Percentiles rank a stretch among this genome's conserved stretches.
Conservation (phyloP, 208 protist species). For the Trypanosoma scelopori region DNA sequence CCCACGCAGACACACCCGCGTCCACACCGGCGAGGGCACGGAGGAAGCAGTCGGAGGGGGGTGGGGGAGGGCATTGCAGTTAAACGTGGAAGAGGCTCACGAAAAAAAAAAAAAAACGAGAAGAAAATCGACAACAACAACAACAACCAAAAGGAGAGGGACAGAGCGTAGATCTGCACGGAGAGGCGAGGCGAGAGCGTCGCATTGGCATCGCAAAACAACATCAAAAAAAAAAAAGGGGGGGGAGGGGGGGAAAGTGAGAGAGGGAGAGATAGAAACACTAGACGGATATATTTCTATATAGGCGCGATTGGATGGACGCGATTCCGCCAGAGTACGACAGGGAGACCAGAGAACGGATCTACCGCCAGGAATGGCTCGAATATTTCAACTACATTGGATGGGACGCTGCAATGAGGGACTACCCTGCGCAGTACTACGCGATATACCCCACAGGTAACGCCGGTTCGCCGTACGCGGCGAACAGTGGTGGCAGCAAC, state of each 20-base stretch:
- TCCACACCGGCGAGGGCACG: too few relatives aligned
- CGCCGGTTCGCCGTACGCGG: neutral
- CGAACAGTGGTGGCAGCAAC: neutral
- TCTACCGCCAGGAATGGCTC: slow-evolving; percentile 88
- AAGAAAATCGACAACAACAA: too few relatives aligned
- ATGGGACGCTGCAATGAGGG: slow-evolving; percentile 43
- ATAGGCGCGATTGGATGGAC: slow-evolving; percentile 40
- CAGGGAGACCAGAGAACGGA: slow-evolving; percentile 51
- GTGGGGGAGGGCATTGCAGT: too few relatives aligned
- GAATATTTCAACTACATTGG: slow-evolving; percentile 88
- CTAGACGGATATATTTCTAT: neutral
- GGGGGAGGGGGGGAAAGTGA: neutral
- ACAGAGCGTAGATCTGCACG: too few relatives aligned
- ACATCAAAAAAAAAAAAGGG: neutral
- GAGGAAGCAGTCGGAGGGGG: too few relatives aligned
- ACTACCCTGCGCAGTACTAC: slow-evolving; percentile 64
- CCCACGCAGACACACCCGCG: too few relatives aligned
- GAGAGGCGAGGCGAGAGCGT: too few relatives aligned
- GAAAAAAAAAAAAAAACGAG: too few relatives aligned
- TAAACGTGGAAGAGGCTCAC: too few relatives aligned
- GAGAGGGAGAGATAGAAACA: too few relatives aligned
- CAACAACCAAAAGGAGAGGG: too few relatives aligned
- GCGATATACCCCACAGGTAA: slow-evolving; percentile 44
- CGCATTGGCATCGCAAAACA: too few relatives aligned
- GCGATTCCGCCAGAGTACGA: slow-evolving; percentile 84